Percentiles rank a stretch among this genome's conserved stretches.
These are phyloP conservation scores for Hansenula sp. DNA, from an alignment of 1,139 yeast species.

Conservation along the genomic window DNA sequence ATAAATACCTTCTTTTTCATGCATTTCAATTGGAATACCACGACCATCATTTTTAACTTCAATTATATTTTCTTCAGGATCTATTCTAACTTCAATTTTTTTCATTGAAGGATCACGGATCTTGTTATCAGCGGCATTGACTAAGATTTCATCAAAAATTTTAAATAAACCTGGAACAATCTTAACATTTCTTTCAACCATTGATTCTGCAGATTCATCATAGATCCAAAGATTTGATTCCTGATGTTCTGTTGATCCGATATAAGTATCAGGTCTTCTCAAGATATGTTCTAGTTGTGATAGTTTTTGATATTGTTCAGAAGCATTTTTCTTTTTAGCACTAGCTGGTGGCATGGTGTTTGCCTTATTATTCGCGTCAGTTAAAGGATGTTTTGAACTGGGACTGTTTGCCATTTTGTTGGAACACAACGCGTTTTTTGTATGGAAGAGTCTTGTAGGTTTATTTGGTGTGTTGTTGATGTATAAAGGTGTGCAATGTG, in stretches of 20 bases:
- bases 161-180: slow-evolving; percentile 96
- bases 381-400: neutral
- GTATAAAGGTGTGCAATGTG: neutral
- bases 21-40: slow-evolving; percentile 95
- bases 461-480: neutral
- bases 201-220: slow-evolving; percentile 63
- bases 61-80: slow-evolving; percentile 68
- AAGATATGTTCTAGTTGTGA: slow-evolving; percentile 94
- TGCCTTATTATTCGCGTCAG: slow-evolving; percentile 8
- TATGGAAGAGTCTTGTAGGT: neutral
- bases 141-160: slow-evolving; percentile 95
- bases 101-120: slow-evolving; percentile 92
- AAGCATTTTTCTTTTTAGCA: slow-evolving; percentile 38
- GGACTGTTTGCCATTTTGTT: neutral
- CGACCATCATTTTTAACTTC: slow-evolving; percentile 89
- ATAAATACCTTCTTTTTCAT: slow-evolving; percentile 84
- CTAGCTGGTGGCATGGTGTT: neutral
- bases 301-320: slow-evolving; percentile 87
- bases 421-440: neutral
- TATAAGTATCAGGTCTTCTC: slow-evolving; percentile 96
- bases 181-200: slow-evolving; percentile 66
- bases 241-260: slow-evolving; percentile 88
- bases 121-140: slow-evolving; percentile 98
- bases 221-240: slow-evolving; percentile 84
- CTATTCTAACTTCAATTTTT: slow-evolving; percentile 73